Percentiles rank a stretch among this genome's conserved stretches.
These are phyloP conservation scores for Solanum piurae DNA, from an alignment of 257 asterid species.

Conservation along the genomic window DNA sequence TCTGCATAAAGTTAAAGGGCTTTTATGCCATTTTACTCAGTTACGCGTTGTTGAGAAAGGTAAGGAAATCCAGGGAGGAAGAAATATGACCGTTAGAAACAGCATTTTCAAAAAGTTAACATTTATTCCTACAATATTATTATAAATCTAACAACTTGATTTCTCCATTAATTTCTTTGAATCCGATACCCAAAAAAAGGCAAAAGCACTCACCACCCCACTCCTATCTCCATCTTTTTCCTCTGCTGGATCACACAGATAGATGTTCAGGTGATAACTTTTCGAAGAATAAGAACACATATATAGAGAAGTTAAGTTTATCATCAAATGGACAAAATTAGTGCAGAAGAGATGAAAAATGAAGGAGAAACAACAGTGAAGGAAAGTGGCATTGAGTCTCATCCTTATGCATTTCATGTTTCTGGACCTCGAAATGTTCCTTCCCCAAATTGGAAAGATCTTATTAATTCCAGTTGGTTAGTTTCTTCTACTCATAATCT, in stretches of 20 bases:
- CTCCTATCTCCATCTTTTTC: neutral
- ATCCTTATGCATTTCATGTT: conserved; percentile 34
- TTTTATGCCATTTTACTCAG: neutral
- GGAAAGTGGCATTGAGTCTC: conserved; percentile 2
- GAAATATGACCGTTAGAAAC: conserved; percentile 50
- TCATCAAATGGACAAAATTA: conserved; percentile 16
- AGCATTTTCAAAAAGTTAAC: neutral
- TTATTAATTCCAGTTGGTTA: conserved; percentile 32
- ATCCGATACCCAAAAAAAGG: neutral
- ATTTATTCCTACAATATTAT: neutral
- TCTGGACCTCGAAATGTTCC: conserved; percentile 34
- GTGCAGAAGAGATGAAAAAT: conserved; percentile 26
- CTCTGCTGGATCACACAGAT: neutral
- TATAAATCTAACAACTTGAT: conserved; percentile 27
- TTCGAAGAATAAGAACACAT: neutral
- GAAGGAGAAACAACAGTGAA: neutral
- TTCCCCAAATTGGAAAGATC: conserved; percentile 35
- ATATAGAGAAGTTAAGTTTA: neutral
- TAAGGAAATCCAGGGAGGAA: neutral
- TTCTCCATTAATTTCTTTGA: conserved; percentile 6
- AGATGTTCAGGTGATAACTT: neutral
- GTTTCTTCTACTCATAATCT: neutral
- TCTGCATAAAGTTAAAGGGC: neutral
- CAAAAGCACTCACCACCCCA: neutral
- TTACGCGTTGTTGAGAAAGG: conserved; percentile 2